Conservation (phyloP, 1,284 basidiomycete species). For the Thecaphora thlaspeos region DNA sequence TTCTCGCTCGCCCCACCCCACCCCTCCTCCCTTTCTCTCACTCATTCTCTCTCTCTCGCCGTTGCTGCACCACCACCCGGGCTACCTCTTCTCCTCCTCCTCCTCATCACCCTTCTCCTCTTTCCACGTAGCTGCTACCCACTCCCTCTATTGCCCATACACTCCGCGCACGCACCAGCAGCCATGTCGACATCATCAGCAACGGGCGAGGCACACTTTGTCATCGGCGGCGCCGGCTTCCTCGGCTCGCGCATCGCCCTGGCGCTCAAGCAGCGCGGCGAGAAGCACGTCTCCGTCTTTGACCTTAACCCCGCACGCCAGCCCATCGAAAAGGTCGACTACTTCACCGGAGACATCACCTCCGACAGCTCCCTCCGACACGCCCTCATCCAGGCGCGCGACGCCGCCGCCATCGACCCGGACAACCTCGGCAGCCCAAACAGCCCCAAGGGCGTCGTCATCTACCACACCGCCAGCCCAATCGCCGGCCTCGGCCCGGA, state of each 20-base stretch:
- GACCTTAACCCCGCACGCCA: slow-evolving; percentile 40
- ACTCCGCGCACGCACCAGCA: neutral
- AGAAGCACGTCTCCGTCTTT: slow-evolving; percentile 48
- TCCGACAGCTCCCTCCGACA: slow-evolving; percentile 25
- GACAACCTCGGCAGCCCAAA: slow-evolving; percentile 6
- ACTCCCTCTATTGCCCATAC: too few relatives aligned
- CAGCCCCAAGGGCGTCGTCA: slow-evolving; percentile 28
- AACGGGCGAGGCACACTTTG: slow-evolving; percentile 52
- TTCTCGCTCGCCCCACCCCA: too few relatives aligned
- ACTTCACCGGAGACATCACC: slow-evolving; percentile 54
- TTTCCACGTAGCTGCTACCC: neutral
- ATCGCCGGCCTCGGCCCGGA: slow-evolving; percentile 67
- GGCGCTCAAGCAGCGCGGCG: slow-evolving; percentile 50
- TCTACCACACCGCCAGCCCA: slow-evolving; percentile 95
- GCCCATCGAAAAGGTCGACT: slow-evolving; percentile 43
- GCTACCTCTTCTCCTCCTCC: too few relatives aligned
- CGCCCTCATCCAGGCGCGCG: slow-evolving; percentile 30
- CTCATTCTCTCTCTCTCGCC: too few relatives aligned
- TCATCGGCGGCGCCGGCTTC: slow-evolving; percentile 56
- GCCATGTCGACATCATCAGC: slow-evolving; percentile 48
- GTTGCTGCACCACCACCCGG: too few relatives aligned
- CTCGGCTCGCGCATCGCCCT: slow-evolving; percentile 53
- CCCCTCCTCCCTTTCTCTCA: too few relatives aligned
- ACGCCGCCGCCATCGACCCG: slow-evolving; percentile 29
- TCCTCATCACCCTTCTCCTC: neutral